These are phyloP conservation scores for Pochonia chlamydosporia DNA, from an alignment of 2,329 filamentous ascomycete species.

Conservation along the genomic window DNA sequence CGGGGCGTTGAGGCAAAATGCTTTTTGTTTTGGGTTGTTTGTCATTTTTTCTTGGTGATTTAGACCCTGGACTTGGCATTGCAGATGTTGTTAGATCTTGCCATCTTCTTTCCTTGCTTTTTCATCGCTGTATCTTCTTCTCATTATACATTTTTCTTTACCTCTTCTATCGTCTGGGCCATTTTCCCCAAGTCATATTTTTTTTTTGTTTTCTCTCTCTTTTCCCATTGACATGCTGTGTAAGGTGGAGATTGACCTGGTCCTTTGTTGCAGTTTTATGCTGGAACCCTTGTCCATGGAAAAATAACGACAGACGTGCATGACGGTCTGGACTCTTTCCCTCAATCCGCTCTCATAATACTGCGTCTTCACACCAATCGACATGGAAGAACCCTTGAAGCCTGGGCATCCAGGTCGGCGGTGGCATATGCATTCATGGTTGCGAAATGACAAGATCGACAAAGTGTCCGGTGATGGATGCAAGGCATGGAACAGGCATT, in stretches of 20 bases:
- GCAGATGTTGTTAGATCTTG: neutral
- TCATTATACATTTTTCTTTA: too few relatives aligned
- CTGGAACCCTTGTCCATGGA: neutral
- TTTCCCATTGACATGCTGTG: neutral
- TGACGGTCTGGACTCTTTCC: neutral
- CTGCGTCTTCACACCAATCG: neutral
- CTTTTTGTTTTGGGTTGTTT: too few relatives aligned
- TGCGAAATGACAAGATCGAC: neutral
- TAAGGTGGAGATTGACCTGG: neutral
- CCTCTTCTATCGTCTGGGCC: neutral
- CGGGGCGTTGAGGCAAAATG: neutral
- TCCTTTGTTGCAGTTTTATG: neutral
- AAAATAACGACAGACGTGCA: neutral
- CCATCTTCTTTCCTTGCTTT: neutral
- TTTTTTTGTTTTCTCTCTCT: neutral
- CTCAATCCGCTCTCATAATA: neutral
- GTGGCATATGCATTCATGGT: neutral
- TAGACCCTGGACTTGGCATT: too few relatives aligned
- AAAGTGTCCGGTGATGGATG: neutral
- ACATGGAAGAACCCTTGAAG: neutral
- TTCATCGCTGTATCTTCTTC: too few relatives aligned
- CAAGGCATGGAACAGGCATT: neutral
- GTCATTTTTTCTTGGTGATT: too few relatives aligned
- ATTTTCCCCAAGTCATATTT: neutral
- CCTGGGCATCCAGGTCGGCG: neutral